phyloP scores from a whole-genome alignment of 768 basidiomycete genomes.

The Lactarius psammicola region DNA sequence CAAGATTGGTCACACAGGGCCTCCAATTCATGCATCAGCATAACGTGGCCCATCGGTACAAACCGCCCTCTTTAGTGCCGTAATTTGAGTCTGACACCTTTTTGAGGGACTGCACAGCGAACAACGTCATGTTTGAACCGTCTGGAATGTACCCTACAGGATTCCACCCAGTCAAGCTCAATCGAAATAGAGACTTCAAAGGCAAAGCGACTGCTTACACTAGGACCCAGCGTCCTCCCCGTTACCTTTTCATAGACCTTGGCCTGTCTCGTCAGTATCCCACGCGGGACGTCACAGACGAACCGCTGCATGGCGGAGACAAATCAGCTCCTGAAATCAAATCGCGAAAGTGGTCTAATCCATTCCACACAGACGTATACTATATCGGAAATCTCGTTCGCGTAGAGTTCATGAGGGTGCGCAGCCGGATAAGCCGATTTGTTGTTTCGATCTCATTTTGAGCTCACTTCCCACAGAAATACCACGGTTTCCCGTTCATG shows the following conservation, averaged over 20 bases:
- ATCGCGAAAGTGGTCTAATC: conserved; percentile 29
- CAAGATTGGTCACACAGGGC: conserved; percentile 24
- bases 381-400: conserved; percentile 38
- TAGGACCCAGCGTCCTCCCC: conserved; percentile 32
- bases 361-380: conserved; percentile 40
- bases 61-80: not conserved
- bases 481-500: conserved; percentile 32
- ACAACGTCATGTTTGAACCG: conserved; percentile 36
- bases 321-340: conserved; percentile 39
- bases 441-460: not conserved
- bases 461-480: conserved; percentile 24
- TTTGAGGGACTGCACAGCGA: conserved; percentile 24
- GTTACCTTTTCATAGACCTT: conserved; percentile 35
- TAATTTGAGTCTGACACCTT: not conserved
- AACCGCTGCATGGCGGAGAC: conserved; percentile 43
- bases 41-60: conserved; percentile 35
- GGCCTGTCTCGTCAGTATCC: conserved; percentile 33
- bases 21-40: conserved; percentile 31
- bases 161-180: conserved; percentile 32
- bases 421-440: not conserved
- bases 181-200: conserved; percentile 30
- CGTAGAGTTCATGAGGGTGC: conserved; percentile 33
- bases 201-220: conserved; percentile 30
- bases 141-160: conserved; percentile 31
- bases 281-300: conserved; percentile 32